A percentile compares a stretch with the other conserved stretches of the same genome.
These are phyloP conservation scores for Marasmius oreades DNA, from an alignment of 1,284 basidiomycete genomes.

Conservation along the genomic window DNA sequence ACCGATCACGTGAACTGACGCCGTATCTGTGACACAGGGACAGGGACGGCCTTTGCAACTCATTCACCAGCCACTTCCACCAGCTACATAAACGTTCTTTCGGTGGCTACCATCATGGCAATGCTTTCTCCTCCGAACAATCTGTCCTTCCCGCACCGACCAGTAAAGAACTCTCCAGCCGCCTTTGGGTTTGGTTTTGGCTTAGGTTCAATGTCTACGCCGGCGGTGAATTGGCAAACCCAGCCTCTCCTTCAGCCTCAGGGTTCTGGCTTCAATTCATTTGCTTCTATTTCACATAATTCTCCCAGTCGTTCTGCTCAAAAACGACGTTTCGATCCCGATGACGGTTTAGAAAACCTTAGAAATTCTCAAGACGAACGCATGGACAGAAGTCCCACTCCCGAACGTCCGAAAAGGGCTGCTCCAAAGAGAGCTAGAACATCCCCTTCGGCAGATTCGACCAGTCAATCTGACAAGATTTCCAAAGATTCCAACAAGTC, in stretches of 20 bases:
- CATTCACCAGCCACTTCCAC: conserved; percentile 8
- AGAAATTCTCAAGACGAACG: conserved; percentile 48
- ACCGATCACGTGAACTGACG: conserved; percentile 17
- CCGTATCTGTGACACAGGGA: conserved; percentile 13
- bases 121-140: conserved; percentile 61
- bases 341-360: conserved; percentile 42
- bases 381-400: conserved; percentile 80
- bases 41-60: neutral
- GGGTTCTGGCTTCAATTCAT: conserved; percentile 48
- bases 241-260: conserved; percentile 32
- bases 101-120: conserved; percentile 48
- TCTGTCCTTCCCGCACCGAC: conserved; percentile 59
- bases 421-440: conserved; percentile 65
- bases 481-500: conserved; percentile 47
- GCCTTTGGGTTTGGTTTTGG: conserved; percentile 72
- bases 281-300: conserved; percentile 39
- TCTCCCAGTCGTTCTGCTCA: conserved; percentile 35
- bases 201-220: conserved; percentile 40
- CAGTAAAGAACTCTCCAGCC: conserved; percentile 60
- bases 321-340: conserved; percentile 62
- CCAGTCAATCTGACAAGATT: conserved; percentile 31
- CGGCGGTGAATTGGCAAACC: conserved; percentile 29
- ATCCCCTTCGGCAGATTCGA: conserved; percentile 31
- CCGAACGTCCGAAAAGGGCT: conserved; percentile 64
- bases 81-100: conserved; percentile 26